Percentiles rank a stretch among this genome's conserved stretches.
phyloP scores from a whole-genome alignment of 331 rosid species.

The Saraca asoca region DNA sequence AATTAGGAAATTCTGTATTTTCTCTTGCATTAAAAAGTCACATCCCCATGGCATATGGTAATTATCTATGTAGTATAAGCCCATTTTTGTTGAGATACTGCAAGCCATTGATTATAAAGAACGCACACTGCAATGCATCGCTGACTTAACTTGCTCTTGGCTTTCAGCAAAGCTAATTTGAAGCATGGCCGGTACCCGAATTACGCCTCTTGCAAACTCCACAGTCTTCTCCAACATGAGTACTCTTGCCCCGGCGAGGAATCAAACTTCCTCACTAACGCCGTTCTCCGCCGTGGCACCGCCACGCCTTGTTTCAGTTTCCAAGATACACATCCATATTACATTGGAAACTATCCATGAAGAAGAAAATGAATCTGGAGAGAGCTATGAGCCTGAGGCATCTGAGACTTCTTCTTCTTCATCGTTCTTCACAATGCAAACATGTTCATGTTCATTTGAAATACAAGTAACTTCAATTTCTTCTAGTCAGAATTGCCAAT shows the following conservation, averaged over 20 bases:
- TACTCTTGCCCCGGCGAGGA: background rate
- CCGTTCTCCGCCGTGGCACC: slow-evolving; percentile 50
- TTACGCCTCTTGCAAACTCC: background rate
- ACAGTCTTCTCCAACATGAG: background rate
- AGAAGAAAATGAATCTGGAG: slow-evolving; percentile 37
- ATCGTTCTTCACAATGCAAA: background rate
- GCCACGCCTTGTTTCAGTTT: slow-evolving; percentile 3
- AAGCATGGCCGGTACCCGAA: slow-evolving; percentile 7
- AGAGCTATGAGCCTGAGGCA: background rate
- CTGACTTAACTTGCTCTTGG: background rate
- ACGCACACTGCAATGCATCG: background rate
- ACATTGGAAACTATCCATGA: slow-evolving; percentile 47
- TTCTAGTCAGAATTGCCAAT: slow-evolving; percentile 7
- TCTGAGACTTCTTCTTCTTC: background rate
- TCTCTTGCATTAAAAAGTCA: too few relatives aligned
- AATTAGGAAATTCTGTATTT: too few relatives aligned
- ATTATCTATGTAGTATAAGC: too few relatives aligned
- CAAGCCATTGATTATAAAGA: background rate
- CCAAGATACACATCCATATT: slow-evolving; percentile 32
- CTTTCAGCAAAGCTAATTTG: background rate
- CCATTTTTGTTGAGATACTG: too few relatives aligned
- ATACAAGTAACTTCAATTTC: slow-evolving; percentile 12
- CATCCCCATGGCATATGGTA: too few relatives aligned
- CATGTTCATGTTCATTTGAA: slow-evolving; percentile 34
- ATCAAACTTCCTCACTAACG: slow-evolving; percentile 35